Percentiles rank a stretch among this genome's conserved stretches.
Conservation (phyloP, 805 yeast species). For the Scheffersomyces stipitis region DNA sequence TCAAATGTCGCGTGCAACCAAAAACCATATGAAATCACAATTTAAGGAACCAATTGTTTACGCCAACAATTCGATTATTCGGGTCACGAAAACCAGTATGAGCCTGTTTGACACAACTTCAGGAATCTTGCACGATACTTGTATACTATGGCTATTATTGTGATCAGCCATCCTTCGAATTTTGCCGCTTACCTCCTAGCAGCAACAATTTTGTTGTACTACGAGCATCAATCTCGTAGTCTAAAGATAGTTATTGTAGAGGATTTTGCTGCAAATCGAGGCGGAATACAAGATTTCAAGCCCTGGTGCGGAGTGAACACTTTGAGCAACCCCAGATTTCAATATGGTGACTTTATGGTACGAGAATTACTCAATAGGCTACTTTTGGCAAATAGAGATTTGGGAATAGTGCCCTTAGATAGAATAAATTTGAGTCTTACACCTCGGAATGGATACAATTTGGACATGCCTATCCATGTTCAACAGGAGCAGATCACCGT, state of each 20-base stretch:
- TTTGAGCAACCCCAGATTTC: slow-evolving; percentile 11
- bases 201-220: slow-evolving; percentile 8
- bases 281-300: slow-evolving; percentile 5
- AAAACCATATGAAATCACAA: no score
- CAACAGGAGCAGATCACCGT: not conserved
- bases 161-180: slow-evolving; percentile 16
- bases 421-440: not conserved
- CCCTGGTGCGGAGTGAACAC: slow-evolving; percentile 32
- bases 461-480: not conserved
- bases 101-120: no score
- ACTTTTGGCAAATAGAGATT: not conserved
- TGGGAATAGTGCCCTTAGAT: slow-evolving; percentile 1
- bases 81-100: no score
- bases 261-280: not conserved
- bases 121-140: no score
- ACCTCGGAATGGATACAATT: not conserved
- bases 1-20: no score
- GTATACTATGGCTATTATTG: slow-evolving; percentile 9
- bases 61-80: no score
- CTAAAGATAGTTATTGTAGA: slow-evolving; percentile 16
- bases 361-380: slow-evolving; percentile 3
- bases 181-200: slow-evolving; percentile 20
- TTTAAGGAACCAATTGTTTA: no score
- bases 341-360: slow-evolving; percentile 7
- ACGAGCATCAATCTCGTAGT: slow-evolving; percentile 8